phyloP scores from a whole-genome alignment of 1,284 basidiomycete species.

The Stygiomarasmius scandens region DNA sequence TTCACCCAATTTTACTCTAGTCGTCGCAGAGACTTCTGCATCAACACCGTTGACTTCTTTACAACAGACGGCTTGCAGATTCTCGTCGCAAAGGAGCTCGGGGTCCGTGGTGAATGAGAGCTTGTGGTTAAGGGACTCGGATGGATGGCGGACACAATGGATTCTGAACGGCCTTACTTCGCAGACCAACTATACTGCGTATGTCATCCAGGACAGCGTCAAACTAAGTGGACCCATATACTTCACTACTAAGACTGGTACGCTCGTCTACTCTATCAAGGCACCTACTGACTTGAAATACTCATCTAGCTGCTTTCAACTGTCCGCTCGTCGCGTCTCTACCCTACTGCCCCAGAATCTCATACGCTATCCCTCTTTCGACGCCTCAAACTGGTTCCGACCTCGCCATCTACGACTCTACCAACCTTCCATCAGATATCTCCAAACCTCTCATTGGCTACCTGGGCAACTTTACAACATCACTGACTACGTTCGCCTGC shows the following conservation, averaged over 20 bases:
- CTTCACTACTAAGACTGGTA: conserved; percentile 72
- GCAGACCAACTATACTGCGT: conserved; percentile 73
- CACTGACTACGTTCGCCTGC: conserved; percentile 73
- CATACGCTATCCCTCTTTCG: conserved; percentile 72
- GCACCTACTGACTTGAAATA: conserved; percentile 12
- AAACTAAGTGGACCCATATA: conserved; percentile 65
- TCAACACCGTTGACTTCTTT: conserved; percentile 43
- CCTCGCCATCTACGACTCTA: conserved; percentile 48
- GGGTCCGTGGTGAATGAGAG: conserved; percentile 43
- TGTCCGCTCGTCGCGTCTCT: conserved; percentile 76
- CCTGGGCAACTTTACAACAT: conserved; percentile 69
- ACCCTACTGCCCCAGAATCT: conserved; percentile 72
- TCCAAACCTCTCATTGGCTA: conserved; percentile 55
- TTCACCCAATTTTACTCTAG: conserved; percentile 54
- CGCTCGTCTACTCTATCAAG: conserved; percentile 22
- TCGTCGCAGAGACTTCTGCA: conserved; percentile 49
- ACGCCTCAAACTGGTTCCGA: conserved; percentile 45
- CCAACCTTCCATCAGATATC: conserved; percentile 54
- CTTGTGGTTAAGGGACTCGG: conserved; percentile 55
- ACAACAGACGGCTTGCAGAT: conserved; percentile 64
- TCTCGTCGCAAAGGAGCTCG: conserved; percentile 33
- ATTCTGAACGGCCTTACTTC: conserved; percentile 58
- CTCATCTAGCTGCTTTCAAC: conserved; percentile 57
- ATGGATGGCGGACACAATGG: conserved; percentile 72
- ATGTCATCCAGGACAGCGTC: conserved; percentile 53